phyloP scores from a whole-genome alignment of 192 early-diverging fungal species.

The Backusella liffmaniae region DNA sequence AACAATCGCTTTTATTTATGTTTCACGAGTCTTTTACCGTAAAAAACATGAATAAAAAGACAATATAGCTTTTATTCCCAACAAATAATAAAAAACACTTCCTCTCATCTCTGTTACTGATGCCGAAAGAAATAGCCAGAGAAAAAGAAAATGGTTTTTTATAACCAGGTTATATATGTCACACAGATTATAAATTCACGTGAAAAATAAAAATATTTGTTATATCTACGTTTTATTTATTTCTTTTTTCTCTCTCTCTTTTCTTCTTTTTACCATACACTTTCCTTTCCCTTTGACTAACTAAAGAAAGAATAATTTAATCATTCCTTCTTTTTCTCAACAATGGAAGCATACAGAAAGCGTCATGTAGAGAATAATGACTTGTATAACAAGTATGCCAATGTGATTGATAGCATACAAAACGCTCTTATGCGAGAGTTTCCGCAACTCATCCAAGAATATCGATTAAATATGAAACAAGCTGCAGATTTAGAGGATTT shows the following conservation, averaged over 20 bases:
- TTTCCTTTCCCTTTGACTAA: background rate
- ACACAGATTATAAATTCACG: background rate
- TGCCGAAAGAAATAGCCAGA: no score
- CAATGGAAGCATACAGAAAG: conserved; percentile 17
- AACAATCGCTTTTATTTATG: no score
- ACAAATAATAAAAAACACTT: no score
- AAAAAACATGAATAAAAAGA: no score
- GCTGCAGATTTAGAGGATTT: conserved; percentile 19
- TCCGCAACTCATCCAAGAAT: conserved; percentile 24
- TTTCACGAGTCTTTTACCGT: no score
- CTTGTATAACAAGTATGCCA: conserved; percentile 2
- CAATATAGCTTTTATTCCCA: no score
- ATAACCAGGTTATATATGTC: background rate
- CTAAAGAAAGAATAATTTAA: background rate
- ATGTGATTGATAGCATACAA: conserved; percentile 27
- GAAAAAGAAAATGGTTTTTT: background rate
- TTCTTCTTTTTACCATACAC: background rate
- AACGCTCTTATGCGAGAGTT: conserved; percentile 28
- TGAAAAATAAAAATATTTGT: background rate
- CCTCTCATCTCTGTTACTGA: no score
- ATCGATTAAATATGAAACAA: conserved; percentile 2
- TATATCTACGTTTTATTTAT: background rate
- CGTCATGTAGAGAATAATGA: conserved; percentile 8
- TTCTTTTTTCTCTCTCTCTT: background rate
- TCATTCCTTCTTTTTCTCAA: background rate